Percentiles rank a stretch among this genome's conserved stretches.
phyloP scores from a whole-genome alignment of 805 yeast genomes.

The Hanseniaspora mollemarum region DNA sequence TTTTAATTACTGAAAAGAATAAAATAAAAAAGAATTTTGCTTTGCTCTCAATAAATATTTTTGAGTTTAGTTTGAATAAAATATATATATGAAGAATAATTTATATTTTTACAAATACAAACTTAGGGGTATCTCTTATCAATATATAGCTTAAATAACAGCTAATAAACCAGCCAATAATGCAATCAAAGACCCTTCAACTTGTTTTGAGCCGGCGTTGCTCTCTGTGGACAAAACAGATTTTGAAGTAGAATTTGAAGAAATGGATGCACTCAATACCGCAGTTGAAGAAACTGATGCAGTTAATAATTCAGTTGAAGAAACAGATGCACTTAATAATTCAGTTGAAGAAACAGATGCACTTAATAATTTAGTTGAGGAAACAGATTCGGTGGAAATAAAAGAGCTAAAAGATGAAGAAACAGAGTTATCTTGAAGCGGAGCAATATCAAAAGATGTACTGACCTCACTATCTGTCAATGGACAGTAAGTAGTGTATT shows the following conservation, averaged over 20 bases:
- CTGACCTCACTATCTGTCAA: too few relatives aligned
- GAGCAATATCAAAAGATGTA: too few relatives aligned
- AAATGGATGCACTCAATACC: neutral
- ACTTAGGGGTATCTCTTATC: neutral
- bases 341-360: neutral
- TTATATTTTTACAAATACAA: neutral
- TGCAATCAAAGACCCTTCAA: constrained; percentile 9
- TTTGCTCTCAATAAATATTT: too few relatives aligned
- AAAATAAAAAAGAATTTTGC: too few relatives aligned
- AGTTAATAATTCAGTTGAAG: neutral
- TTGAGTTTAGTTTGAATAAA: too few relatives aligned
- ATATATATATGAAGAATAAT: neutral
- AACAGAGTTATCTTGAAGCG: constrained; percentile 21
- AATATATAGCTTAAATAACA: neutral
- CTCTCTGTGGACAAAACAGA: neutral
- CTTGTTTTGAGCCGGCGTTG: neutral
- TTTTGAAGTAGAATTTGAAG: neutral
- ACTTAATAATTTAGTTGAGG: neutral
- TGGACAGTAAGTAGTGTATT: constrained; percentile 31
- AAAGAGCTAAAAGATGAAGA: constrained; percentile 37
- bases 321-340: neutral
- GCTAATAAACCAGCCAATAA: constrained; percentile 12
- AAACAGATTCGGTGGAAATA: neutral
- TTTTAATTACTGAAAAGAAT: too few relatives aligned
- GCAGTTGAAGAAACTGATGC: neutral